Evolutionary conservation across 2,329 filamentous ascomycete species (phyloP), one percentile per base, ranked within the genome.

Genomic region (Neofusicoccum cordaticola): DNA sequence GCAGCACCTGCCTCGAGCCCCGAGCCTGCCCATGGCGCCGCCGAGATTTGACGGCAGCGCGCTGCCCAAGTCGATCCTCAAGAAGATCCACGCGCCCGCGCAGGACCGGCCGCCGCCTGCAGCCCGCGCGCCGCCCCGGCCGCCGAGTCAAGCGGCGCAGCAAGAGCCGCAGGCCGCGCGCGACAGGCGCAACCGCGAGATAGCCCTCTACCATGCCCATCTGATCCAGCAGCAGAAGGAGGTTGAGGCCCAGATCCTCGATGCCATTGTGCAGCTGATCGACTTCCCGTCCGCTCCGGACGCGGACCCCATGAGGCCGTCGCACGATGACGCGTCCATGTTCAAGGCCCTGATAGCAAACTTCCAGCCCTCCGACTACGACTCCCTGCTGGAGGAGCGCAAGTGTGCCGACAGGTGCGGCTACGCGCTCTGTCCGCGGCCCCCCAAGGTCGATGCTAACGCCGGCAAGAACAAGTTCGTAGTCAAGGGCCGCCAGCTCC

Each of bases 301-400:
- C 50, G 82, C 84, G 50, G 80, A 84, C 70, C 79, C 85, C 34
- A 79, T 79, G 17, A 75, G 78, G 2, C 86, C 86, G 2, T 70
- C 86, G 6, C 72, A 83, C 0, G 75, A 83, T 37, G 92, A 97
- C 74, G 83, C 83, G 1, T 74, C 78, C 44, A 79, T 80, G 62
- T 93, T 98, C 78, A 88, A 88, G 70, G 73, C 81, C 3, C 84
- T 86, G 41, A 80, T 98, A 27, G 80, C 84, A 9, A 83, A 87
- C 48, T 98, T 97, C 78, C 91, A 94, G 74, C 92, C 93, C 0
- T 84, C 85, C 62, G 94, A 99, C 80, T 96, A 96, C 80, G 92
- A 97, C 73, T 90, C 91, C 68, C 82, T 98, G 57, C 88, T 97
- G 66, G 85, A 90, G 68, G 95, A 99, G 81, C 90, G 95, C 71